phyloP scores from a whole-genome alignment of 2,329 filamentous ascomycete species.

The Trichoderma aggressivum region DNA sequence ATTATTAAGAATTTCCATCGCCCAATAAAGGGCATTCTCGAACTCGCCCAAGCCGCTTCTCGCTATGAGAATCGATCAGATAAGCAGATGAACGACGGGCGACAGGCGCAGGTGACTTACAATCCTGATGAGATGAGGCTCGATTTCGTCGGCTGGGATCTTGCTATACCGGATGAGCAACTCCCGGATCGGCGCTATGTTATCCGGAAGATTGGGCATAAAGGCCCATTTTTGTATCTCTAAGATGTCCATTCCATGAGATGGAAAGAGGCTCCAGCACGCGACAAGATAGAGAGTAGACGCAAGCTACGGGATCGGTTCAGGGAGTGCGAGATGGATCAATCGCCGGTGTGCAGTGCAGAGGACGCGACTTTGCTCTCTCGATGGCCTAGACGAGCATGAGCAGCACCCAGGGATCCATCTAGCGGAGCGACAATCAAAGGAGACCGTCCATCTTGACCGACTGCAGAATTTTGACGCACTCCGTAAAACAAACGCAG shows the following conservation, averaged over 20 bases:
- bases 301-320: neutral
- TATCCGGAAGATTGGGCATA: slow-evolving; percentile 35
- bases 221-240: slow-evolving; percentile 37
- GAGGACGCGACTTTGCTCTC: neutral
- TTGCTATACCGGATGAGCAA: slow-evolving; percentile 40
- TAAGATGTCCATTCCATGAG: slow-evolving; percentile 34
- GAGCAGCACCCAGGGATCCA: slow-evolving; percentile 5
- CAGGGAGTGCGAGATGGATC: slow-evolving; percentile 12
- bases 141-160: slow-evolving; percentile 35
- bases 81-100: neutral
- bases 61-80: slow-evolving; percentile 32
- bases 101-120: slow-evolving; percentile 27
- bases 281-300: neutral
- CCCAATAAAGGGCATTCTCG: slow-evolving; percentile 45
- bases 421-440: neutral
- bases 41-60: slow-evolving; percentile 44
- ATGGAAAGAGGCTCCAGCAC: neutral
- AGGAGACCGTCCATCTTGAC: neutral
- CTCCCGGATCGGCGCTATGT: slow-evolving; percentile 35
- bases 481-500: neutral
- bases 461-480: neutral
- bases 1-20: slow-evolving; percentile 49
- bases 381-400: neutral
- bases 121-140: slow-evolving; percentile 36
- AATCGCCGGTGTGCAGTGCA: slow-evolving; percentile 2